These are phyloP conservation scores for Mycosphaerella sp. DNA, from an alignment of 2,329 filamentous ascomycete genomes.

Conservation along the genomic window DNA sequence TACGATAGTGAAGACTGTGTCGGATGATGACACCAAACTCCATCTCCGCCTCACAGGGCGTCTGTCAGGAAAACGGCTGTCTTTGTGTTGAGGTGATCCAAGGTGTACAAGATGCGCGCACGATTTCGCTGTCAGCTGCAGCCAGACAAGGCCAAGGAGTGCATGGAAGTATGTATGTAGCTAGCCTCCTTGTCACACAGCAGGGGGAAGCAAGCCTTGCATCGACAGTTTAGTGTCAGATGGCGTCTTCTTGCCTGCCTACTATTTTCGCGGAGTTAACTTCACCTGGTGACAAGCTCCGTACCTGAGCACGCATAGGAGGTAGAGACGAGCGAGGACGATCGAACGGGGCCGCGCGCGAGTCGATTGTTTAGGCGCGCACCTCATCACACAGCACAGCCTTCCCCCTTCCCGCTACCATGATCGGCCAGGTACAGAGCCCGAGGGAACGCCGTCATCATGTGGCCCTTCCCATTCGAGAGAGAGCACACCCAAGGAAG, in stretches of 20 bases:
- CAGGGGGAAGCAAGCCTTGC: not conserved
- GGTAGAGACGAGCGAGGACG: not conserved
- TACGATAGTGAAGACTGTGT: no score
- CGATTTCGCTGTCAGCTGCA: slow-evolving; percentile 2
- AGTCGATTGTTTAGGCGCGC: no score
- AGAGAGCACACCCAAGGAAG: not conserved
- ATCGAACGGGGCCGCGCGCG: no score
- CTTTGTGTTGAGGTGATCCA: not conserved
- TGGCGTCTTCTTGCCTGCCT: slow-evolving; percentile 7
- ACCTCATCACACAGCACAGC: no score
- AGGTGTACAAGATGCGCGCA: not conserved
- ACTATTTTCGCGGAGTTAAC: not conserved
- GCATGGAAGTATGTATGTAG: not conserved
- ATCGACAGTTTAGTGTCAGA: slow-evolving; percentile 4
- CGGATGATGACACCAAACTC: not conserved
- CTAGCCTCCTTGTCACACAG: not conserved
- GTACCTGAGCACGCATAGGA: not conserved
- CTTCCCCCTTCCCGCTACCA: not conserved
- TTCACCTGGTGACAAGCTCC: not conserved
- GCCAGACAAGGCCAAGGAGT: not conserved
- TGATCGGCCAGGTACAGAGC: not conserved
- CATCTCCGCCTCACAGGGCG: not conserved
- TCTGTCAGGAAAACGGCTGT: not conserved
- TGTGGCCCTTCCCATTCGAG: slow-evolving; percentile 5
- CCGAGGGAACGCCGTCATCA: not conserved